Percentiles rank a stretch among this genome's conserved stretches.
Evolutionary conservation across 1,284 basidiomycete species (phyloP).

Genomic region (Peniophora sp.): DNA sequence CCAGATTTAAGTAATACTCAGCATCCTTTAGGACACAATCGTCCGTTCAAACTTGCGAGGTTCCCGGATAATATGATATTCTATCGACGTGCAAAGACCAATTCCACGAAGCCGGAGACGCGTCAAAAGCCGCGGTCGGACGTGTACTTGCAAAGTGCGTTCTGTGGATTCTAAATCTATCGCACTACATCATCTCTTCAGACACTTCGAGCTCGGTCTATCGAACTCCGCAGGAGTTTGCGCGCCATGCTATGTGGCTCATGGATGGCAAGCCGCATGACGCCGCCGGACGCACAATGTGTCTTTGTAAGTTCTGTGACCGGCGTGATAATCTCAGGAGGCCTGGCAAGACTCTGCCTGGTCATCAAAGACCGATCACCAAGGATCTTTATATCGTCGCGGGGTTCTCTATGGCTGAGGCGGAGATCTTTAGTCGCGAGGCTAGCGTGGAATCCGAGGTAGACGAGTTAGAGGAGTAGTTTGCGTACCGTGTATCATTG

Average conservation of each 20-base stretch:
- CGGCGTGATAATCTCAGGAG: background rate
- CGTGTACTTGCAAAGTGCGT: background rate
- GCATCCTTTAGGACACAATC: no score
- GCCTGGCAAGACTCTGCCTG: no score
- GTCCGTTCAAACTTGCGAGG: no score
- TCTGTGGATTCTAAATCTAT: background rate
- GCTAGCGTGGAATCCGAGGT: no score
- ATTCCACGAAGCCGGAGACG: background rate
- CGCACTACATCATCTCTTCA: background rate
- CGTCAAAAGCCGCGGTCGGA: background rate
- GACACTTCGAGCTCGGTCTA: background rate
- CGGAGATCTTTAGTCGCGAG: no score
- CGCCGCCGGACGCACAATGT: background rate
- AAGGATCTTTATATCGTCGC: no score
- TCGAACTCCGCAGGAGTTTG: background rate
- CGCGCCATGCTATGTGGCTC: conserved; percentile 1
- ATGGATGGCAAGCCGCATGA: background rate
- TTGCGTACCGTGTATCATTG: no score
- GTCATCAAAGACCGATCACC: no score
- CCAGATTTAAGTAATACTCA: background rate
- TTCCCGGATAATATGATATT: no score
- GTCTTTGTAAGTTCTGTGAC: background rate
- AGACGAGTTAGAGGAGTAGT: no score
- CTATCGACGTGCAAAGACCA: background rate
- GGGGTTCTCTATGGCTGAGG: no score